phyloP scores from a whole-genome alignment of 2,329 filamentous ascomycete genomes.

The Mycosphaerelloides madeirae region DNA sequence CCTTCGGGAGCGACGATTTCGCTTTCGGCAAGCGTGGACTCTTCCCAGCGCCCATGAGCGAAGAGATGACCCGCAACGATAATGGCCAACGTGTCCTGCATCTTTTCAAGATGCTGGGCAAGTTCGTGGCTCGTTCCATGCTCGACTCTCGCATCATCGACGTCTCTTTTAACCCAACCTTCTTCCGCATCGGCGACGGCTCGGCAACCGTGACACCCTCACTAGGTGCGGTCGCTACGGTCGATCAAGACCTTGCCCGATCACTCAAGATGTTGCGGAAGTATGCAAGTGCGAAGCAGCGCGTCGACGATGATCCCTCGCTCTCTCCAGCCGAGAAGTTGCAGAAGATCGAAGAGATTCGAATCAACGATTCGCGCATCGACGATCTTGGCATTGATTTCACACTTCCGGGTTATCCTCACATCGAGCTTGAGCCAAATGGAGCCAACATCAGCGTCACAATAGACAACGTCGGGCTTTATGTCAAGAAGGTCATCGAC shows the following conservation, averaged over 20 bases:
- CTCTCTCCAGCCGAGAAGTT: slow-evolving; percentile 68
- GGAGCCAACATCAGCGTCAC: slow-evolving; percentile 73
- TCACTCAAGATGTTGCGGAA: slow-evolving; percentile 84
- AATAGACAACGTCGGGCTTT: slow-evolving; percentile 85
- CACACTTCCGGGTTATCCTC: slow-evolving; percentile 83
- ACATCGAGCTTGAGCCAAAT: slow-evolving; percentile 73
- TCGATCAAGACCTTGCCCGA: slow-evolving; percentile 79
- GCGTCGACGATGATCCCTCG: slow-evolving; percentile 66
- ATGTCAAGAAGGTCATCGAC: slow-evolving; percentile 85
- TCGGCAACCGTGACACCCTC: slow-evolving; percentile 68
- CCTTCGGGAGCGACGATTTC: slow-evolving; percentile 66
- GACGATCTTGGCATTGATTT: slow-evolving; percentile 92
- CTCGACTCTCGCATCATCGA: slow-evolving; percentile 97
- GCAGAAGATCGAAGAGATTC: slow-evolving; percentile 62
- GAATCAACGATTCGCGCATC: slow-evolving; percentile 69
- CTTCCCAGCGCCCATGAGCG: slow-evolving; percentile 86
- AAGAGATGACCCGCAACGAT: slow-evolving; percentile 66
- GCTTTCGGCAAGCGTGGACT: slow-evolving; percentile 79
- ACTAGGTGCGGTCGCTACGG: slow-evolving; percentile 79
- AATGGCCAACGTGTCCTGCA: slow-evolving; percentile 84
- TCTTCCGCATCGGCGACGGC: slow-evolving; percentile 86
- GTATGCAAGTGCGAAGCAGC: slow-evolving; percentile 77
- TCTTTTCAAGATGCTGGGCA: slow-evolving; percentile 88
- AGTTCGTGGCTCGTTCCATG: slow-evolving; percentile 97
- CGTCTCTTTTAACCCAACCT: slow-evolving; percentile 92